phyloP scores from a whole-genome alignment of 306 rosid genomes.

The Lathyrus tuberosus region DNA sequence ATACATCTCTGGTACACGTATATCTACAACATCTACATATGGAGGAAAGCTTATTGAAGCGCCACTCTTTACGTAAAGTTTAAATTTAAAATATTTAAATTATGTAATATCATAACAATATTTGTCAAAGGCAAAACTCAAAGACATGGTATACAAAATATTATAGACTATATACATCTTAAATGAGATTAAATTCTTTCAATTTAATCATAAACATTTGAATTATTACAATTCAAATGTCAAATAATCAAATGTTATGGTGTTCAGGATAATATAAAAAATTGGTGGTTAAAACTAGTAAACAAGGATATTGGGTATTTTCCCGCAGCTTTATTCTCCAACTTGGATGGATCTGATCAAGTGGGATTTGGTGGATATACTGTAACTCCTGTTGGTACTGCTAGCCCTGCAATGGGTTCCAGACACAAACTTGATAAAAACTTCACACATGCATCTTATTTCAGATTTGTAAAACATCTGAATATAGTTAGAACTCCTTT shows the following conservation, averaged over 20 bases:
- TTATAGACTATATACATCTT: no score
- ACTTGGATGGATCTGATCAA: neutral
- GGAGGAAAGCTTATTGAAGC: neutral
- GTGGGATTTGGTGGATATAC: slow-evolving; percentile 30
- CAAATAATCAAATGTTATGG: neutral
- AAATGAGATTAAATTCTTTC: no score
- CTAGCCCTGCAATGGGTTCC: slow-evolving; percentile 28
- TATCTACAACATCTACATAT: neutral
- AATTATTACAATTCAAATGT: no score
- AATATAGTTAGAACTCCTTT: fast-evolving
- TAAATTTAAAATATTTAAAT: neutral
- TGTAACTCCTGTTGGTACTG: neutral
- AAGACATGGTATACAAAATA: no score
- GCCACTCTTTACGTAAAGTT: neutral
- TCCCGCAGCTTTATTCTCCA: neutral
- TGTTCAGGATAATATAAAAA: neutral
- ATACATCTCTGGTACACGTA: neutral
- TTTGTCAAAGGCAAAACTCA: no score
- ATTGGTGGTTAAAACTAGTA: neutral
- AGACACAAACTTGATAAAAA: neutral
- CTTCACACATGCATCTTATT: neutral
- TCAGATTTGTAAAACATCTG: neutral
- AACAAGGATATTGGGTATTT: neutral
- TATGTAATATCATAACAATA: neutral
- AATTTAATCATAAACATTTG: no score